Evolutionary conservation across 129 eudicot genomes (phyloP).

Genomic region (Gnaphalium uliginosum): DNA sequence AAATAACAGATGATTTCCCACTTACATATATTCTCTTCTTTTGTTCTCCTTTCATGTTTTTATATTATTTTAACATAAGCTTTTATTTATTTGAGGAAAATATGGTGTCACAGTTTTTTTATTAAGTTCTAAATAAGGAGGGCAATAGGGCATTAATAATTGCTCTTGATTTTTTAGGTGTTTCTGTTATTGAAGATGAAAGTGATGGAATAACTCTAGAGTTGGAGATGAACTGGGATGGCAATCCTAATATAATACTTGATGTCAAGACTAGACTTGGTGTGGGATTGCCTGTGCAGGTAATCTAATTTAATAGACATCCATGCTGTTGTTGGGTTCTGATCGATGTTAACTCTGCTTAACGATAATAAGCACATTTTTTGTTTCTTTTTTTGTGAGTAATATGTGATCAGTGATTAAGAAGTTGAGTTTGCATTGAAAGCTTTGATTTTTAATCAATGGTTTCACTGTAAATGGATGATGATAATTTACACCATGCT

Average conservation of each 20-base stretch:
- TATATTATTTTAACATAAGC: not conserved
- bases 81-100: not conserved
- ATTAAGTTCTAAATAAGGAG: no score
- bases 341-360: constrained; percentile 1
- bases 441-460: constrained; percentile 10
- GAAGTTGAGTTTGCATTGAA: not conserved
- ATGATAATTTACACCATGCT: constrained; percentile 7
- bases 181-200: constrained; percentile 75
- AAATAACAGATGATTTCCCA: not conserved
- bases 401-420: constrained; percentile 18
- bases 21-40: not conserved
- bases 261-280: constrained; percentile 95
- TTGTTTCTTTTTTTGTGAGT: not conserved
- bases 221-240: constrained; percentile 97
- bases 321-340: not conserved
- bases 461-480: not conserved
- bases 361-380: not conserved
- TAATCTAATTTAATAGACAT: constrained; percentile 17
- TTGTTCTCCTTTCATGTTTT: constrained; percentile 7
- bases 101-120: not conserved
- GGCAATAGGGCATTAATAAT: not conserved
- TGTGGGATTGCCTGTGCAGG: constrained; percentile 93
- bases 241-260: constrained; percentile 88
- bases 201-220: constrained; percentile 88
- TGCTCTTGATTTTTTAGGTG: constrained; percentile 43